Evolutionary conservation across 352 stramenopile species (phyloP).

Genomic region (Blastocystis sp.): DNA sequence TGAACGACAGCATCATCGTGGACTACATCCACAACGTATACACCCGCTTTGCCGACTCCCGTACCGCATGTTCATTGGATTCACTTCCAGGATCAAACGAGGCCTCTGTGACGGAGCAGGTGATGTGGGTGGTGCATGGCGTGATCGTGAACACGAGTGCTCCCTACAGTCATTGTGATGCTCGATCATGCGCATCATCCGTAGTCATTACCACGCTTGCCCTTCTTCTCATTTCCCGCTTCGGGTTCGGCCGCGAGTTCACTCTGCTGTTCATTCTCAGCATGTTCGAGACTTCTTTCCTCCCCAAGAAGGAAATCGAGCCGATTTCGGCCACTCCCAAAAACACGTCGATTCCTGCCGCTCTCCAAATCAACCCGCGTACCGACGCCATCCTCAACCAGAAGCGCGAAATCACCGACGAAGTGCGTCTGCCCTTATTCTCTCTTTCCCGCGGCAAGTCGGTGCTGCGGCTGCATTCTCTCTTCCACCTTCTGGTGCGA

Average conservation of each 20-base stretch:
- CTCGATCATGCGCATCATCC: neutral
- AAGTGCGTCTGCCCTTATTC: conserved; percentile 33
- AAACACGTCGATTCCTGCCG: neutral
- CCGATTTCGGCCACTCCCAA: neutral
- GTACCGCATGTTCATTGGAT: neutral
- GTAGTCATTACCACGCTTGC: conserved; percentile 18
- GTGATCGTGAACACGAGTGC: conserved; percentile 45
- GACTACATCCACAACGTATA: conserved; percentile 51
- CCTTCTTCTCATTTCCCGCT: neutral
- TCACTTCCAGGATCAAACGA: neutral
- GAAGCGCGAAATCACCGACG: neutral
- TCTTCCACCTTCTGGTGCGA: conserved; percentile 9
- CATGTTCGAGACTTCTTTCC: conserved; percentile 27
- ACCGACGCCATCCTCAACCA: conserved; percentile 28
- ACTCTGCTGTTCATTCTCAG: conserved; percentile 52
- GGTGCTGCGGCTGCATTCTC: neutral
- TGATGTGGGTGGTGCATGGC: conserved; percentile 31
- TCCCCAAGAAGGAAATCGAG: neutral
- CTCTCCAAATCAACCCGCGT: neutral
- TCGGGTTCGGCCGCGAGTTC: conserved; percentile 32
- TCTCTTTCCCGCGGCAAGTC: conserved; percentile 54
- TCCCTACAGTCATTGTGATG: neutral
- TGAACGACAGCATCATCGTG: conserved; percentile 43
- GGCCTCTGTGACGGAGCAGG: conserved; percentile 1
- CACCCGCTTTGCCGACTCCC: conserved; percentile 7